Base-by-base conservation (phyloP, 1,139 yeast species). In the Spathaspora sp. region DNA sequence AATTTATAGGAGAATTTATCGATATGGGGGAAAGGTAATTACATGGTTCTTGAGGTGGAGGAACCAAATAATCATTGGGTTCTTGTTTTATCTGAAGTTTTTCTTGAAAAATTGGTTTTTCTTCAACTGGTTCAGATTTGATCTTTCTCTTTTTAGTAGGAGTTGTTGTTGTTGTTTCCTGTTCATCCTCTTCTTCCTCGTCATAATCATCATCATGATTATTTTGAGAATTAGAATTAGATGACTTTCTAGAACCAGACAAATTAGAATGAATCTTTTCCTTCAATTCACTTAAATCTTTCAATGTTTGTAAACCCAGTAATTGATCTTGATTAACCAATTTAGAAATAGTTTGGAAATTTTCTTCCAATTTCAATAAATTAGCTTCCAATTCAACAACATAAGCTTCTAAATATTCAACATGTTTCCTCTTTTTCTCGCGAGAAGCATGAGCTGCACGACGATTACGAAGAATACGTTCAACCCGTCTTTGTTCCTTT, bases 381-480 rank as follows among this genome's bases (percentile, higher is more conserved):
- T 72, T 73, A 38, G 55, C 56, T 55, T 80, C 85, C 56, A 83
- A 65, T 44, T 72, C 70, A 38, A 70, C 61, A 37, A 82, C 84
- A 54, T 82, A 81, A 27, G 74, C 66, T 70, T 93, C 98, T 56
- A 93, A 76, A 55, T 82, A 84, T 65, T 90, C 96, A 51, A 93
- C 86, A 64, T 91, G 96, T 63, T 84, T 82, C 62, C 98, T 81
- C 80, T 93, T 93, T 81, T 91, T 91, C 64, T 93, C 99, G 55
- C 99, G 81, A 27, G 96, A 88, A 42, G 96, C 96, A 64, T 93
- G 98, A 41, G 99, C 99, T 20, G 99, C 98, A 63, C 93, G 86
- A 60, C 99, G 82, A 67, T 93, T 93, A 63, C 99, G 81, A 63
- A 93, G 76, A 47, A 93, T 90, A 49, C 99, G 76, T 69, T 93